Evolutionary conservation across 2,329 filamentous ascomycete genomes (phyloP), one percentile per base, ranked within the genome.

Genomic region (Sporothrix euskadiensis): DNA sequence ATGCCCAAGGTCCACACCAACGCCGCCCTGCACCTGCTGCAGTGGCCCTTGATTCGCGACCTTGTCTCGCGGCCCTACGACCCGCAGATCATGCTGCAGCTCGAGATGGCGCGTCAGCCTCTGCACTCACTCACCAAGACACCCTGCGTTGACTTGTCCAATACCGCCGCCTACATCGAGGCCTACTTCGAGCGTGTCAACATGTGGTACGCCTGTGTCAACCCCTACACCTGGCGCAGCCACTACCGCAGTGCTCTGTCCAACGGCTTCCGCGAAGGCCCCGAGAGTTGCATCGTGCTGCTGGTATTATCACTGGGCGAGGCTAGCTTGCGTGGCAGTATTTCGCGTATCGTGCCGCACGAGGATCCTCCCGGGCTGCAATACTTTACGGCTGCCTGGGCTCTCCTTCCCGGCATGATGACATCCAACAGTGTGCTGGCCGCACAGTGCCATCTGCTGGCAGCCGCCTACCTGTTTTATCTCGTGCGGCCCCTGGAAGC

Each of bases 1-100:
- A 95, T 95, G 92, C 93, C 93, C 30, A 94, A 94, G 81, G 86
- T 91, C 19, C 93, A 95, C 81, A 94, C 92, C 0, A 95, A 93
- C 74, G 92, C 92, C 6, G 92, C 92, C 1, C 83, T 94, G 77
- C 91, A 95, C 80, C 83, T 95, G 26, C 84, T 95, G 6, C 92
- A 94, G 78, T 94, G 92, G 89, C 93, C 92, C 14, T 84, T 94
- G 76, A 94, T 95, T 76, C 88, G 91, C 66, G 91, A 94, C 78
- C 84, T 96, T 30, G 91, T 95, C 9, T 91, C 91, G 39, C 87
- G 90, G 47, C 91, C 91, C 3, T 94, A 94, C 80, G 92, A 94
- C 78, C 92, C 92, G 2, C 91, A 94, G 79, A 91, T 93, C n/a
- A 83, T 95, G 16, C 85, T 95, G 30, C 92, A 94, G 79, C 85